Base-by-base conservation (phyloP, 1,284 basidiomycete genomes). In the Gomphus bonarii region DNA sequence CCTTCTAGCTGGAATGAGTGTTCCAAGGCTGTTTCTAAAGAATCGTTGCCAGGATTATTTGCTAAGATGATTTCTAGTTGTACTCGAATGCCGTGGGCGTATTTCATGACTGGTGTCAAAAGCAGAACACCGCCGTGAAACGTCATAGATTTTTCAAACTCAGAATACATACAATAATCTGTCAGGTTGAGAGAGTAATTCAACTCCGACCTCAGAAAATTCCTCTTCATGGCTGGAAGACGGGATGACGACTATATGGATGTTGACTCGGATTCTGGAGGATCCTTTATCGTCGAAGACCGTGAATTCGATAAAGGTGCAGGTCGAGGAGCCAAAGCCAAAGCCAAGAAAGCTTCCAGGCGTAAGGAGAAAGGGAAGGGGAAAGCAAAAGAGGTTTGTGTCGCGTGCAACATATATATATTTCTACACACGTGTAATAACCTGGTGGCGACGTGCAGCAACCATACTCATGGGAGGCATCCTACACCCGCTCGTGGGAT, bases 401-500 rank as follows among this genome's bases (percentile, higher is more conserved):
- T 40, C n/a, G 28, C 33, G 50, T 22, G 14, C 31, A 51, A 31
- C 25, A 33, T 30, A n/a, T n/a, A n/a, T n/a, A n/a, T n/a, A n/a
- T 2, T 20, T 35, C 25, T 38, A 50, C 16, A 7, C 9, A 51
- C 50, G 51, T 9, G n/a, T n/a, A n/a, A 55, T 22, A 38, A 44
- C 43, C 22, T 43, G 54, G 58, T 40, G 25, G 61, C 40, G 35
- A 30, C 12, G 25, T 59, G 28, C 65, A 88, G 84, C 82, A 82
- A 79, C 77, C 83, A 1, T 95, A 95, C 65, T 91, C 93, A 31
- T 98, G 95, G 95, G 95, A 98, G 69, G 95, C 89, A 1, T 87
- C 89, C 8, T 97, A 95, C 68, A 86, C 91, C 52, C 85, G 94
- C 47, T 91, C 90, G 50, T 99, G 95, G 95, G 97, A 99, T 65